Base-by-base conservation (phyloP, 805 yeast genomes). In the Ogataea pilisensis region DNA sequence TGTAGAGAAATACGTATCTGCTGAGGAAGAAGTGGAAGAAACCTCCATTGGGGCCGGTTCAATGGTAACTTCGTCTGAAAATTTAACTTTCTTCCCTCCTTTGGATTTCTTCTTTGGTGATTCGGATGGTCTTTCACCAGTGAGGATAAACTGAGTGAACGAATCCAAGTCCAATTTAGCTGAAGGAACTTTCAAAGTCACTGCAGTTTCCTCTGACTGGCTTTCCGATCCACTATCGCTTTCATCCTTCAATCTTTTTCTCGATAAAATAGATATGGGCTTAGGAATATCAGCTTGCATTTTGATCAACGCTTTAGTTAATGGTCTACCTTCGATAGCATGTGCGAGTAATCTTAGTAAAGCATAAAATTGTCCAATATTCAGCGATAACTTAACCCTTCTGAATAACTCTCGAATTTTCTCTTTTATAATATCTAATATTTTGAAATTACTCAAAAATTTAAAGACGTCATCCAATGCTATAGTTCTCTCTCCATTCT, bases 351-450 rank as follows among this genome's bases (percentile, higher is more conserved):
- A 72, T 52, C 99, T 71, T 39, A 91, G 59, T 28, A 88, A 72
- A 0, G 95, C 96, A 65, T 85, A 93, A 64, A 93, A 91, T 60
- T 89, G 95, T 5, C 95, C 95, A 40, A 89, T 81, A 53, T 87
- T 89, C 41, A 91, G 70, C 3, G 84, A 73, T 41, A 70, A 70
- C 26, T 69, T 62, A 56, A 80, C 80, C 18, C 82, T 73, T 20
- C 65, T 63, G 34, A 87, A 72, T 41, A 76, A 57, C 9, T 70
- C 70, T 55, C 75, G 80, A 43, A 77, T 65, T 9, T 60, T 55
- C 2, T 68, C 68, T 57, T 78, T 78, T 26, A 76, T 65, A 2
- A 60, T 53, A 1, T 70, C 71, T 2, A 79, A 55, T 12, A 91
- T 64, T 41, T 78, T 80, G 67, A 91, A 91, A 60, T 91, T 90